Evolutionary conservation across 1,139 yeast genomes (phyloP).

Genomic region (Candida sp.): DNA sequence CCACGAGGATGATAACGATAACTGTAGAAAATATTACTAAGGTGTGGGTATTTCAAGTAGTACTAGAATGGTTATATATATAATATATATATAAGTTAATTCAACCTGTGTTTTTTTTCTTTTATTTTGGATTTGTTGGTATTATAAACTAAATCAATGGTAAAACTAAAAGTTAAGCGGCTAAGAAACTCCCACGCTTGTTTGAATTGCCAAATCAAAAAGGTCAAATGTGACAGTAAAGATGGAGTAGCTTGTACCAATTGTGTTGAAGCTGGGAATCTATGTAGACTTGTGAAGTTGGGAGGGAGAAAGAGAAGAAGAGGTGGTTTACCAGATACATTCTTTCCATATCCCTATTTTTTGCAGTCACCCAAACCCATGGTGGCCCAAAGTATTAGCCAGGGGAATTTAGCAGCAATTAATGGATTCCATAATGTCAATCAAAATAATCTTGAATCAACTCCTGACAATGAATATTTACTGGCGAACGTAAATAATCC

Average conservation of each 20-base stretch:
- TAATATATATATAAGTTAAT: too few relatives aligned
- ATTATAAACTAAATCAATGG: background rate
- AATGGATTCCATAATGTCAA: too few relatives aligned
- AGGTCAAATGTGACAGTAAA: conserved; percentile 54
- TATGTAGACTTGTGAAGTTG: conserved; percentile 10
- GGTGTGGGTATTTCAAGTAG: too few relatives aligned
- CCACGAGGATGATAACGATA: too few relatives aligned
- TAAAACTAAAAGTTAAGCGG: conserved; percentile 6
- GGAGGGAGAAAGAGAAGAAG: background rate
- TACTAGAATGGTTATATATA: too few relatives aligned
- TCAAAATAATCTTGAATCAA: too few relatives aligned
- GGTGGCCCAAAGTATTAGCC: background rate
- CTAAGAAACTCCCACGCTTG: conserved; percentile 41
- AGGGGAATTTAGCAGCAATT: background rate
- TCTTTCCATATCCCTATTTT: background rate
- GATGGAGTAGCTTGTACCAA: conserved; percentile 20
- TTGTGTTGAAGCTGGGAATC: conserved; percentile 19
- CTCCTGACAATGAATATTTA: too few relatives aligned
- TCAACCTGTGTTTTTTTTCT: too few relatives aligned
- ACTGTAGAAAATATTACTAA: too few relatives aligned
- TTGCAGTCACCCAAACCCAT: background rate
- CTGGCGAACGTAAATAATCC: too few relatives aligned
- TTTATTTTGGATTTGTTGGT: background rate
- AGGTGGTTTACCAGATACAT: background rate
- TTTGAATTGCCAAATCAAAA: conserved; percentile 50